A percentile compares a stretch with the other conserved stretches of the same genome.
These are phyloP conservation scores for Mixia osmundae DNA, from an alignment of 1,284 basidiomycete genomes.

Conservation along the genomic window DNA sequence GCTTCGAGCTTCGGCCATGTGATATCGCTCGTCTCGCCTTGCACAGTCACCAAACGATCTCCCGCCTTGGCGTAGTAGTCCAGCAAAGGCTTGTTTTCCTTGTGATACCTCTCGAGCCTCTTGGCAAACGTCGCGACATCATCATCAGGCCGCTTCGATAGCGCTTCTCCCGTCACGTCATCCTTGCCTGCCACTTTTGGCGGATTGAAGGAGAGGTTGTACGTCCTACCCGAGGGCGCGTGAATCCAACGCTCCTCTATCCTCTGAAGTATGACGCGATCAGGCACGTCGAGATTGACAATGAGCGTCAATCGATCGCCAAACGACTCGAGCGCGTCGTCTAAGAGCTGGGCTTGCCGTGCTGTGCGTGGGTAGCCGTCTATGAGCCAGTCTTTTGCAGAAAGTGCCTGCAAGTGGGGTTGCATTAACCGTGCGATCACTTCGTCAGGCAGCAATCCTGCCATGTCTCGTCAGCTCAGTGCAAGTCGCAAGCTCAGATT, in stretches of 20 bases:
- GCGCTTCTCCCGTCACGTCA: constrained; percentile 74
- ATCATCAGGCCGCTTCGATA: constrained; percentile 76
- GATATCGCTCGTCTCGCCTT: constrained; percentile 66
- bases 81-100: constrained; percentile 65
- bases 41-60: constrained; percentile 43
- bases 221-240: constrained; percentile 72
- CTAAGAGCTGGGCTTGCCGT: constrained; percentile 63
- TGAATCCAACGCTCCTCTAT: constrained; percentile 74
- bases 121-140: constrained; percentile 66
- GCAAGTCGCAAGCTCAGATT: too few species aligned
- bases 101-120: constrained; percentile 57
- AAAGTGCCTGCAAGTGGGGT: neutral
- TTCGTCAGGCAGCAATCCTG: constrained; percentile 51
- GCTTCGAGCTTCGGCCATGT: constrained; percentile 65
- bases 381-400: constrained; percentile 44
- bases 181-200: constrained; percentile 68
- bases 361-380: constrained; percentile 92
- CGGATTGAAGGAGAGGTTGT: constrained; percentile 63
- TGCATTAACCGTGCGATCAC: constrained; percentile 23
- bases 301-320: constrained; percentile 44
- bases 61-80: constrained; percentile 36
- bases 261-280: constrained; percentile 63
- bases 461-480: too few species aligned
- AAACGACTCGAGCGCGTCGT: constrained; percentile 26
- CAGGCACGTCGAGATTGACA: constrained; percentile 75